phyloP scores from a whole-genome alignment of 495 filamentous ascomycete species.

The Evernia prunastri region DNA sequence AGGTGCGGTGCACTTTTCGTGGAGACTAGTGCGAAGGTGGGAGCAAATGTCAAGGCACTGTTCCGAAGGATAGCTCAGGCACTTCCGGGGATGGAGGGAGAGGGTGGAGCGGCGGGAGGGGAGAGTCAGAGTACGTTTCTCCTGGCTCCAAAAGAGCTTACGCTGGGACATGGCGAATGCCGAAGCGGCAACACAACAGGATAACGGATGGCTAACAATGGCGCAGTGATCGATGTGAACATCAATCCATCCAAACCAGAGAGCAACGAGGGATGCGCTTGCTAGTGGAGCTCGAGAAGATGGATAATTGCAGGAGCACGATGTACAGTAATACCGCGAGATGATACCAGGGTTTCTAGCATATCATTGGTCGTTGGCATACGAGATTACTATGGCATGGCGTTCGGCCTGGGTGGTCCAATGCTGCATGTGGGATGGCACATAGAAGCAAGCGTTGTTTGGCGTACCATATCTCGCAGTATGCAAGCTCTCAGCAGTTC shows the following conservation, averaged over 20 bases:
- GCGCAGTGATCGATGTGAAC: slow-evolving; percentile 87
- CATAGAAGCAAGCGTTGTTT: slow-evolving; percentile 3
- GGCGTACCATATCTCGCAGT: not conserved
- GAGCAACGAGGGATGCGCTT: slow-evolving; percentile 75
- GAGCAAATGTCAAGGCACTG: slow-evolving; percentile 94
- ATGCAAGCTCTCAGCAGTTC: not conserved
- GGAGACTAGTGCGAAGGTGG: slow-evolving; percentile 96
- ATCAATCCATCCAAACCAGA: slow-evolving; percentile 66
- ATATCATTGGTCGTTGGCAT: not conserved
- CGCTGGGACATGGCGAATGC: not conserved
- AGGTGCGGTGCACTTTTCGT: slow-evolving; percentile 96
- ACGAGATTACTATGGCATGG: slow-evolving; percentile 9
- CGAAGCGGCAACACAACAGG: not conserved
- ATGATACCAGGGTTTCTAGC: slow-evolving; percentile 13
- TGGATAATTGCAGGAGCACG: not conserved
- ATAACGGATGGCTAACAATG: slow-evolving; percentile 6
- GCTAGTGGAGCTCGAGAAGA: slow-evolving; percentile 40
- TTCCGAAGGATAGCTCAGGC: slow-evolving; percentile 97
- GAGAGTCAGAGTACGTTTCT: slow-evolving; percentile 55
- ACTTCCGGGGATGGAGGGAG: slow-evolving; percentile 93
- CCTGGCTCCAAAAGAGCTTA: slow-evolving; percentile 20
- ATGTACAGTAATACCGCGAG: slow-evolving; percentile 9
- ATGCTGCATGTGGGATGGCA: not conserved
- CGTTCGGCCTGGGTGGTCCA: slow-evolving; percentile 8
- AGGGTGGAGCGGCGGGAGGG: slow-evolving; percentile 49